phyloP scores from a whole-genome alignment of 352 stramenopile species.

The Globisporangium emineosum region DNA sequence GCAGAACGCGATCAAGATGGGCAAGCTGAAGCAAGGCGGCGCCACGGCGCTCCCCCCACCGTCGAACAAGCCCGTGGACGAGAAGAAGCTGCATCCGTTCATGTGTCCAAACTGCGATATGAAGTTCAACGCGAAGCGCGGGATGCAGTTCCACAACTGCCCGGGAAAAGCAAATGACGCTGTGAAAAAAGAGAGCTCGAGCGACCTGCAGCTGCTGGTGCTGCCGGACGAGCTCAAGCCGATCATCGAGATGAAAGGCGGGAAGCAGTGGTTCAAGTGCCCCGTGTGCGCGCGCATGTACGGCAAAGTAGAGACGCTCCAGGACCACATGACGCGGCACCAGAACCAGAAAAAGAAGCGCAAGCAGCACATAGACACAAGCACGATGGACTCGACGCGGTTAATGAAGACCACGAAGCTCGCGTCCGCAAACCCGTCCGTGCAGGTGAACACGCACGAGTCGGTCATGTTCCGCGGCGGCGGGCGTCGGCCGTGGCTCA shows the following conservation, averaged over 20 bases:
- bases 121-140: conserved; percentile 84
- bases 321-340: conserved; percentile 81
- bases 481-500: conserved; percentile 73
- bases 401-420: conserved; percentile 77
- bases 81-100: conserved; percentile 88
- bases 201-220: conserved; percentile 61
- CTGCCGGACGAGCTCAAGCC: conserved; percentile 57
- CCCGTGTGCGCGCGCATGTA: conserved; percentile 78
- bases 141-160: conserved; percentile 87
- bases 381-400: conserved; percentile 75
- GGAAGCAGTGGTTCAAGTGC: conserved; percentile 87
- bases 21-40: conserved; percentile 48
- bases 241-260: conserved; percentile 75
- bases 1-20: conserved; percentile 74
- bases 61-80: conserved; percentile 79
- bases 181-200: conserved; percentile 19
- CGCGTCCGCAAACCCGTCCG: conserved; percentile 80
- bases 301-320: conserved; percentile 64
- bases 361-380: conserved; percentile 83
- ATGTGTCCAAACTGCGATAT: conserved; percentile 73
- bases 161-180: conserved; percentile 43
- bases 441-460: conserved; percentile 88
- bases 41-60: conserved; percentile 43
- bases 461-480: conserved; percentile 78
- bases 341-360: conserved; percentile 86